Percentiles rank a stretch among this genome's conserved stretches.
Conservation (phyloP, 2,329 filamentous ascomycete species). For the Ascochyta fabae region DNA sequence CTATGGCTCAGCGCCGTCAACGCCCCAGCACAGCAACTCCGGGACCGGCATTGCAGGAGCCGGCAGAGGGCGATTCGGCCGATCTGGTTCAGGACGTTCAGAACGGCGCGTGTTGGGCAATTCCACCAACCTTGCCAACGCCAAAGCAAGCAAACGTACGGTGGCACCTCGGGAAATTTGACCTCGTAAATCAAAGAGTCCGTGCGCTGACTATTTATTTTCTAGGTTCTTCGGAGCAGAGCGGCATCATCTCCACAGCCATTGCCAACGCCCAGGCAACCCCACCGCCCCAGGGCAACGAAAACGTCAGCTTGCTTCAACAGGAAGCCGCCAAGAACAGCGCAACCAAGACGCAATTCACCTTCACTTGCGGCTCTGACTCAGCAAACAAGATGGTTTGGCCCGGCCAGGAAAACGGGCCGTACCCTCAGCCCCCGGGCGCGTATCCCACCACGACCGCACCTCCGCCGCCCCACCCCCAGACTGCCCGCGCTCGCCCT, state of each 20-base stretch:
- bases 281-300: constrained; percentile 62
- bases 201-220: constrained; percentile 48
- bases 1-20: constrained; percentile 62
- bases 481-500: constrained; percentile 35
- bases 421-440: constrained; percentile 48
- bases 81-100: constrained; percentile 55
- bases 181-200: constrained; percentile 29
- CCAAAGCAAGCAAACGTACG: constrained; percentile 51
- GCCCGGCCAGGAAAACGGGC: constrained; percentile 65
- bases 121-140: constrained; percentile 53
- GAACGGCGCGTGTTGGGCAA: constrained; percentile 53
- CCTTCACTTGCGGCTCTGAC: constrained; percentile 93
- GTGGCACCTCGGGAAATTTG: constrained; percentile 39
- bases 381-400: constrained; percentile 79
- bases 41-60: constrained; percentile 81
- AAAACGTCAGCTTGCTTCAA: constrained; percentile 79
- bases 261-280: constrained; percentile 80
- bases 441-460: constrained; percentile 39
- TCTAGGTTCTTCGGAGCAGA: constrained; percentile 55
- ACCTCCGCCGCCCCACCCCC: constrained; percentile 27
- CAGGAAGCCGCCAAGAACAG: constrained; percentile 69
- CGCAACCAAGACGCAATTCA: constrained; percentile 86
- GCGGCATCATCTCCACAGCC: constrained; percentile 89
- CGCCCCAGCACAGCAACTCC: constrained; percentile 55
- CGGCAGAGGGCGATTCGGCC: constrained; percentile 82